Evolutionary conservation across 2,329 filamentous ascomycete genomes (phyloP), one percentile per base, ranked within the genome.

Genomic region (Erysiphe pulchra): DNA sequence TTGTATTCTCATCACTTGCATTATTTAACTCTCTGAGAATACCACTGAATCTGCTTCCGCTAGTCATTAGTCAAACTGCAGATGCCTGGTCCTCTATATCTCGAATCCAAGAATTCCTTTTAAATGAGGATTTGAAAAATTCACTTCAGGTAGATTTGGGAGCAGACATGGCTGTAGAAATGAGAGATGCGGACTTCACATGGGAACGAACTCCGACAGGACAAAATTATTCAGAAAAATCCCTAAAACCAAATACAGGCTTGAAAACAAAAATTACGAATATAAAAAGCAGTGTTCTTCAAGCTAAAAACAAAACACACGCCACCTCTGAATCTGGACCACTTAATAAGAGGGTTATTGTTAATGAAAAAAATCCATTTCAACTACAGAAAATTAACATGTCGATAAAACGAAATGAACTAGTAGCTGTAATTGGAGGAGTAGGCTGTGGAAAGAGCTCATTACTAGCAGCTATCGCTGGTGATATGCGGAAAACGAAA

Each of bases 361-460:
- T 6, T n/a, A n/a, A 34, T 14, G 33, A 34, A 34, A 34, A 13
- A 34, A 72, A 78, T 52, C 78, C 82, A 0, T 92, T 90, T 61
- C 73, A 77, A 55, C 67, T 92, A 41, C 71, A 74, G 7, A 70
- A 74, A 28, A 62, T 90, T 45, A 70, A 77, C 53, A 68, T 90
- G 33, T 63, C 68, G 4, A 70, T 84, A 45, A 76, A 77, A 7
- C 68, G 80, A 20, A 77, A 84, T 53, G 83, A 92, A 57, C 68
- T 92, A 2, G 66, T 85, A 46, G 87, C 77, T 42, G 78, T 85
- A n/a, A 93, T 92, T 55, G 84, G 84, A 30, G 72, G 73, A n/a
- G 85, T 92, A 1, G 84, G 84, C 1, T 84, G 80, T 50, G 87
- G 87, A 6, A 95, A 98, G 63, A 90, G 72, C 44, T 94, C 86